Conservation (phyloP, 2,329 filamentous ascomycete genomes). For the Myriangium duriaei region DNA sequence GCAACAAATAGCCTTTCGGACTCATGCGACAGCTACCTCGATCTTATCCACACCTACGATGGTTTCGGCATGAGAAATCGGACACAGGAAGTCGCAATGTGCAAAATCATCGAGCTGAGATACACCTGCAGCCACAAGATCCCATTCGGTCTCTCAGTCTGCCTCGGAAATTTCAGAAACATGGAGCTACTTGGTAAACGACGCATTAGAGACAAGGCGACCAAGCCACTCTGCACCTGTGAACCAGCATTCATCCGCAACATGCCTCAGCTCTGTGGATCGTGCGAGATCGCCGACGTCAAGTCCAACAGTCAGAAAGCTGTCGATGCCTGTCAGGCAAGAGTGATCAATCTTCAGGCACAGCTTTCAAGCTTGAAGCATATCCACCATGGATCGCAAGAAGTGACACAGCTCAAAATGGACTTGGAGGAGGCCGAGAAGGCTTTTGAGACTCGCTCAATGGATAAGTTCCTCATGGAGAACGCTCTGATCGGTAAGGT, state of each 20-base stretch:
- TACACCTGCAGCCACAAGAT: slow-evolving; percentile 24
- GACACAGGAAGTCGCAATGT: too few relatives aligned
- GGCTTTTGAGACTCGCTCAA: slow-evolving; percentile 9
- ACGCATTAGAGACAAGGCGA: slow-evolving; percentile 9
- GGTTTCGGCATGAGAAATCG: too few relatives aligned
- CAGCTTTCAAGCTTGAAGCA: background rate
- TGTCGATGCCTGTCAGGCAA: background rate
- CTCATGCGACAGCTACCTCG: too few relatives aligned
- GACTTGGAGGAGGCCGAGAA: slow-evolving; percentile 7
- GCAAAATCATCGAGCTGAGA: slow-evolving; percentile 22
- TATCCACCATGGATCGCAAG: slow-evolving; percentile 1
- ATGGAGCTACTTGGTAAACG: background rate
- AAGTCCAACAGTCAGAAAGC: slow-evolving; percentile 1
- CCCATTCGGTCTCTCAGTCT: slow-evolving; percentile 21
- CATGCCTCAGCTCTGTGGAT: slow-evolving; percentile 14
- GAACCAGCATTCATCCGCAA: slow-evolving; percentile 17
- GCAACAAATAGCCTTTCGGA: too few relatives aligned
- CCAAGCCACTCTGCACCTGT: slow-evolving; percentile 19
- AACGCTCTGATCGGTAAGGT: background rate
- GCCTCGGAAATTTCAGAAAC: slow-evolving; percentile 20
- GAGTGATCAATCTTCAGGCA: background rate
- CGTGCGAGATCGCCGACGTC: slow-evolving; percentile 9
- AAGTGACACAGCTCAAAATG: slow-evolving; percentile 8
- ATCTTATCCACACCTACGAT: too few relatives aligned
- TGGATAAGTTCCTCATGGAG: slow-evolving; percentile 5